These are phyloP conservation scores for Vitis rotundifolia DNA, from an alignment of 164 flowering plant genomes.

Conservation along the genomic window DNA sequence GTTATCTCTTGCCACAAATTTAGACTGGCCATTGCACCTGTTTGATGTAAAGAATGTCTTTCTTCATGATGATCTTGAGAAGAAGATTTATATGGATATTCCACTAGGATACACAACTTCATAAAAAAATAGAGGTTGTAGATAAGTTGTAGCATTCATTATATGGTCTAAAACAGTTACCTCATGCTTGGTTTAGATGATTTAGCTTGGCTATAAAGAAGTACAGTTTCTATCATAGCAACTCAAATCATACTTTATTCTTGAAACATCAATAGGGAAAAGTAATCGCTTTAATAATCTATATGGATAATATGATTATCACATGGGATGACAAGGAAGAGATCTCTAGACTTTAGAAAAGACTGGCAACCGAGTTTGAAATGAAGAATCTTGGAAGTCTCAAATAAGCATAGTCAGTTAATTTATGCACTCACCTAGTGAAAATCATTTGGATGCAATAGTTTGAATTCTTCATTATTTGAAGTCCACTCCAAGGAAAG, in stretches of 20 bases:
- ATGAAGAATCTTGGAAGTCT: not conserved
- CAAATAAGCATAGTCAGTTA: no score
- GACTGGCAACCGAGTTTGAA: not conserved
- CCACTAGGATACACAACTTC: no score
- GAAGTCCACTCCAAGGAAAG: not conserved
- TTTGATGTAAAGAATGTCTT: no score
- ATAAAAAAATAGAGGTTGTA: no score
- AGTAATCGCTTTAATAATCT: not conserved
- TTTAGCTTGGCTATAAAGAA: not conserved
- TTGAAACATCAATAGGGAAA: not conserved
- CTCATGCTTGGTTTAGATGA: not conserved
- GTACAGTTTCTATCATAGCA: not conserved
- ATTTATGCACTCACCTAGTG: not conserved
- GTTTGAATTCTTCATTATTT: not conserved
- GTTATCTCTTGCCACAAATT: no score
- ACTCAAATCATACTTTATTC: not conserved
- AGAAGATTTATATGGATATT: no score
- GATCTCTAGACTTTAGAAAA: not conserved
- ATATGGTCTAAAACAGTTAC: not conserved
- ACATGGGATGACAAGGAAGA: not conserved
- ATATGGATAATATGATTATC: not conserved
- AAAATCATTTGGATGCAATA: not conserved
- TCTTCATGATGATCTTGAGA: no score
- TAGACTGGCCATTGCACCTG: no score
- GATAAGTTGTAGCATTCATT: no score